Base-by-base conservation (phyloP, 805 yeast genomes). In the Candida arabinofermentans region DNA sequence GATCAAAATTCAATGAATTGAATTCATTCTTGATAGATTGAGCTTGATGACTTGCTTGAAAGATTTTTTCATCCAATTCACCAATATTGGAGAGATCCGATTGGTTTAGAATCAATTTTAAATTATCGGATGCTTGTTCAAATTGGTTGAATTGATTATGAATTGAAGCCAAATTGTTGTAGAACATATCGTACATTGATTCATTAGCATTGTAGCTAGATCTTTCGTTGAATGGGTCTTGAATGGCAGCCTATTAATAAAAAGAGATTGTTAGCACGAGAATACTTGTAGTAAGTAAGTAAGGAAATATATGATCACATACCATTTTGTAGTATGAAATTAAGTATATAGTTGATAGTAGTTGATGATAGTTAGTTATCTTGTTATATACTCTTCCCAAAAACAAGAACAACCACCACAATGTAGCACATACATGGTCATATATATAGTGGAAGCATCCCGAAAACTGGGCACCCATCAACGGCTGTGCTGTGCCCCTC, bases 111-210 rank as follows among this genome's bases (percentile, higher is more conserved):
- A 24, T 16, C 19, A 34, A 12, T 29, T 34, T 34, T 6, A 34
- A 9, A 12, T 34, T 18, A 24, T n/a, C 14, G 3, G 26, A 23
- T 14, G 13, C 7, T 8, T 17, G 18, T 24, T 34, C 27, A 34
- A 34, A 34, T 12, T 34, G 24, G 21, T 34, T 34, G 12, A 24
- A n/a, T 34, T 34, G 29, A 23, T n/a, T 16, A 14, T 34, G 24
- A 23, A 23, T 22, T 14, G n/a, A 29, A 3, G 37, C 24, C 8
- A 34, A 8, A 17, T 9, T 34, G 3, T 21, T 14, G 14, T 34
- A 34, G 21, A 34, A 34, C 22, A 16, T 23, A 12, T 34, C 37
- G 5, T n/a, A 14, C 8, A 7, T 14, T 5, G 32, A 23, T 23
- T 17, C 29, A 14, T 5, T 8, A 4, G 27, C 27, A 24, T 34